Base-by-base conservation (phyloP, 345 rosid species). In the Eucalyptus paniculata region DNA sequence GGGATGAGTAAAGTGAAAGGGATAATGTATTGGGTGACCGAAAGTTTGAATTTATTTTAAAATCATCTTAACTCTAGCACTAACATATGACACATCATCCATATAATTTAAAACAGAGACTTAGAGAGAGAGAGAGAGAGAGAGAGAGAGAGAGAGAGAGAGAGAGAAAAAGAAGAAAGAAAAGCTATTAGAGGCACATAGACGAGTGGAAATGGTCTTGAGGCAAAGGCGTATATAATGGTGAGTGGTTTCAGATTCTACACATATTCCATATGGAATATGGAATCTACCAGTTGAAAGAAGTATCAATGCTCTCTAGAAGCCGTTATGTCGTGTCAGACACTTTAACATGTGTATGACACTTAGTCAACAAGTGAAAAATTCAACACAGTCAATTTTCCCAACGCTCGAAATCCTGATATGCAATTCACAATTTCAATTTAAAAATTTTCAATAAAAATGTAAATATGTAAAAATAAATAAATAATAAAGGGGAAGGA, bases 261-360 rank as follows among this genome's bases (percentile, higher is more conserved):
- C 23, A 1, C 1, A 51, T 0, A 0, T 50, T 50, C 0, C 21
- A 17, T 50, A 0, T 50, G 8, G 8, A 50, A 50, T 1, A 50
- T 51, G 3, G 2, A 51, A 51, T 51, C 23, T 18, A 51, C 1
- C 1, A 0, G 4, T 51, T 18, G 23, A 6, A 51, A 51, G 3
- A 18, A 51, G 23, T 3, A 17, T 17, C 0, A 1, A 17, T 1
- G 1, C 23, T 17, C 2, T 17, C 9, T 0, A 51, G 0, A 51
- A 51, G 8, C 2, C 1, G 0, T 17, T 2, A 7, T 51, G 2
- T 7, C 2, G 2, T 7, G 23, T 51, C 1, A 6, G 3, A 51
- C 2, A 7, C 0, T 44, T 6, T 8, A 51, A 51, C 23, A 53
- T 1, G 4, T 53, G 9, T 53, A 53, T 53, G 1, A 53, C 10